phyloP scores from a whole-genome alignment of 2,329 filamentous ascomycete species.

The Apiospora koreana region DNA sequence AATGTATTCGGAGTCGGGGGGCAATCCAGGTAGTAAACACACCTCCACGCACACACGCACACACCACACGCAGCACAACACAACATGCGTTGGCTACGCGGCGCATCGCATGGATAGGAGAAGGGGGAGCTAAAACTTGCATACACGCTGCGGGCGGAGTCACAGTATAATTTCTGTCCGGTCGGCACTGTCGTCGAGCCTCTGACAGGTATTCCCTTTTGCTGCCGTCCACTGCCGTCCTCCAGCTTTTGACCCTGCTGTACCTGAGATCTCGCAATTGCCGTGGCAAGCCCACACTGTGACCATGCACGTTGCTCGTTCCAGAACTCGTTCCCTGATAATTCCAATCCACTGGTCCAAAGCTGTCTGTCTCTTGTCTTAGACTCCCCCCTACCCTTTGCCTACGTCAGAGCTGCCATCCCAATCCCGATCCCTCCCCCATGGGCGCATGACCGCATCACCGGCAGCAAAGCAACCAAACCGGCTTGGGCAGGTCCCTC shows the following conservation, averaged over 20 bases:
- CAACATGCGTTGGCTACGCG: conserved; percentile 6
- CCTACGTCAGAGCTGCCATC: conserved; percentile 11
- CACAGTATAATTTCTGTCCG: background rate
- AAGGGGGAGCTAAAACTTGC: conserved; percentile 10
- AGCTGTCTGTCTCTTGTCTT: background rate
- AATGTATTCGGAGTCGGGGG: no score
- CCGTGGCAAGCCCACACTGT: conserved; percentile 3
- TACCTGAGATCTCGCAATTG: conserved; percentile 6
- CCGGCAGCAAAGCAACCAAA: background rate
- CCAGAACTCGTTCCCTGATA: conserved; percentile 8
- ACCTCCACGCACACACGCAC: background rate
- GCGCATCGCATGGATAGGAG: conserved; percentile 10
- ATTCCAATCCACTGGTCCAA: background rate
- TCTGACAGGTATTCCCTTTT: background rate
- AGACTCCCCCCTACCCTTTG: background rate
- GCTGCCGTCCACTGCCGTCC: background rate
- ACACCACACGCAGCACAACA: background rate
- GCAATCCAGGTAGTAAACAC: background rate
- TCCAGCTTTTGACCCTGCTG: background rate
- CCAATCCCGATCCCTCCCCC: background rate
- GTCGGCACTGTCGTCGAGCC: background rate
- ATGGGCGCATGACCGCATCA: conserved; percentile 8
- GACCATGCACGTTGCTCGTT: conserved; percentile 2
- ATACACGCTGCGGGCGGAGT: conserved; percentile 1
- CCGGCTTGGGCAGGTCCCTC: background rate